A percentile compares a stretch with the other conserved stretches of the same genome.
Conservation (phyloP, 2,329 filamentous ascomycete species). For the Dendrostoma leiphaemia region DNA sequence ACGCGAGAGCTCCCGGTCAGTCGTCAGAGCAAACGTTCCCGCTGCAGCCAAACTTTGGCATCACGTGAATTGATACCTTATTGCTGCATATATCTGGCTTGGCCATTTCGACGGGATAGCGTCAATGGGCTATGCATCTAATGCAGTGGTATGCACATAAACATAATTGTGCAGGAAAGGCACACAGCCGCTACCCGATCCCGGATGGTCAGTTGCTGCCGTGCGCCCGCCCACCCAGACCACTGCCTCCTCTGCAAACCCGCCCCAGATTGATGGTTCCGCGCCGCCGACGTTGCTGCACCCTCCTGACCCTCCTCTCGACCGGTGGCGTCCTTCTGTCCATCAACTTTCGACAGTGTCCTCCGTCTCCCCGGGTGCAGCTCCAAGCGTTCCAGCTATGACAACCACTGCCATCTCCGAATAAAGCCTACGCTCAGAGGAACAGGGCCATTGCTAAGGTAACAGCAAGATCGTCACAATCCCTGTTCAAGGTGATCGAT, state of each 20-base stretch:
- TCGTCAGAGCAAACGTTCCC: constrained; percentile 12
- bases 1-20: constrained; percentile 37
- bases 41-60: constrained; percentile 12
- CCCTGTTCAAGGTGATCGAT: no score
- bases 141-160: background rate
- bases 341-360: no score
- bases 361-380: no score
- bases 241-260: no score
- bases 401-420: background rate
- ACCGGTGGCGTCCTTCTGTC: no score
- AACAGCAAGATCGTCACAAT: no score
- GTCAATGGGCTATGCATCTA: background rate
- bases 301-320: no score
- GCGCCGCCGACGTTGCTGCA: no score
- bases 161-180: background rate
- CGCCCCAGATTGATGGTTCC: no score
- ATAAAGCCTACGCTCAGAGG: background rate
- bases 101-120: background rate
- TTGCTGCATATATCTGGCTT: background rate
- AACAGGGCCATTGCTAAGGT: background rate
- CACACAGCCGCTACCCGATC: background rate
- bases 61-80: constrained; percentile 13
- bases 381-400: no score
- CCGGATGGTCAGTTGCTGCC: no score
- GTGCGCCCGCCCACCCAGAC: no score